A percentile compares a stretch with the other conserved stretches of the same genome.
These are phyloP conservation scores for Endoconidiophora polonica DNA, from an alignment of 2,329 filamentous ascomycete species.

Conservation along the genomic window DNA sequence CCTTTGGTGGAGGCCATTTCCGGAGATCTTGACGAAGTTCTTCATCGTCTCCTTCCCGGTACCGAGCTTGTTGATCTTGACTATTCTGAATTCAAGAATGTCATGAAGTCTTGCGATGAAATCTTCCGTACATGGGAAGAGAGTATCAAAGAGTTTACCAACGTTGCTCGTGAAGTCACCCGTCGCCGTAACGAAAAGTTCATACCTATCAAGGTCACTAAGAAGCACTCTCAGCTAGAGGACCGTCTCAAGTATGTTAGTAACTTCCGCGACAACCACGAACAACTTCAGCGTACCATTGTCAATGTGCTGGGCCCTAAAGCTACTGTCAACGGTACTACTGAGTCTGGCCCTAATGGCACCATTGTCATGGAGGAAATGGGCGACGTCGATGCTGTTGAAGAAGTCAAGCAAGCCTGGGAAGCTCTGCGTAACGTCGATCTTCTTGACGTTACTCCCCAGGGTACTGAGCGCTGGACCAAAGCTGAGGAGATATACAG, in stretches of 20 bases:
- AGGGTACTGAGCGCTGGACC: conserved; percentile 83
- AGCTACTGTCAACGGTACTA: conserved; percentile 30
- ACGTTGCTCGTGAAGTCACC: conserved; percentile 88
- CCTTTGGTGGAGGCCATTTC: conserved; percentile 96
- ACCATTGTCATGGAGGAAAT: conserved; percentile 77
- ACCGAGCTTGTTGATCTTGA: conserved; percentile 81
- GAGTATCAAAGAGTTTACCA: conserved; percentile 92
- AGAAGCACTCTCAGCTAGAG: conserved; percentile 76
- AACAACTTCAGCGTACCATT: conserved; percentile 92
- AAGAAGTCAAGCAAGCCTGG: conserved; percentile 91
- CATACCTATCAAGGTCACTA: conserved; percentile 90
- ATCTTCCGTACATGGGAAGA: conserved; percentile 94
- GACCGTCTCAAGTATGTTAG: conserved; percentile 83
- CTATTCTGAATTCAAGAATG: conserved; percentile 71
- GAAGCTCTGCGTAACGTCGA: conserved; percentile 89
- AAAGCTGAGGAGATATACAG: conserved; percentile 94
- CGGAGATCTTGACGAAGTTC: conserved; percentile 69
- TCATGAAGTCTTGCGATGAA: conserved; percentile 68
- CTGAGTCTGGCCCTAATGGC: conserved; percentile 31
- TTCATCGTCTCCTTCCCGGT: conserved; percentile 74
- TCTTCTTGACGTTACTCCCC: conserved; percentile 74
- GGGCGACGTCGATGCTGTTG: conserved; percentile 89
- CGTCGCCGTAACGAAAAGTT: conserved; percentile 92
- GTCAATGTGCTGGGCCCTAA: conserved; percentile 85
- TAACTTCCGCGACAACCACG: conserved; percentile 91